A percentile compares a stretch with the other conserved stretches of the same genome.
phyloP scores from a whole-genome alignment of 768 basidiomycete genomes.

The Suillus variegatus region DNA sequence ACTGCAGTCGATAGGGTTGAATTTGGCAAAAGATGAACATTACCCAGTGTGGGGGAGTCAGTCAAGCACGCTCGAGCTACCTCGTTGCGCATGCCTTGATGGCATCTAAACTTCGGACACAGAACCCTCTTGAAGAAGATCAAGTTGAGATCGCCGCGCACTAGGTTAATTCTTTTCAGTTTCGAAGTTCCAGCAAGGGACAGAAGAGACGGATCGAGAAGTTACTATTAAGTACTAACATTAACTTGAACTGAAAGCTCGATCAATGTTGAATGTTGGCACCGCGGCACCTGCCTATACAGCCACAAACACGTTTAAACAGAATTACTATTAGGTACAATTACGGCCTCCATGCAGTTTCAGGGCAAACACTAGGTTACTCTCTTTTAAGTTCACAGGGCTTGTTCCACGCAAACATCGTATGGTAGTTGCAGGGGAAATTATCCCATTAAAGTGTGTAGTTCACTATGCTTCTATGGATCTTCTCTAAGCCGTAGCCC shows the following conservation, averaged over 20 bases:
- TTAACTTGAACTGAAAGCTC: not conserved
- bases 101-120: conserved; percentile 15
- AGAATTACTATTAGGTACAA: conserved; percentile 4
- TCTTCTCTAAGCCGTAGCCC: conserved; percentile 43
- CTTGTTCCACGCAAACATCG: conserved; percentile 5
- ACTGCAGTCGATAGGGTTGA: conserved; percentile 15
- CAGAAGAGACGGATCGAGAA: conserved; percentile 12
- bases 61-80: conserved; percentile 6
- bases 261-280: not conserved
- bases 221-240: conserved; percentile 4
- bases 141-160: conserved; percentile 28
- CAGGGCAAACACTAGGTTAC: conserved; percentile 7
- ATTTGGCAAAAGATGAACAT: conserved; percentile 15
- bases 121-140: conserved; percentile 21
- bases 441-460: conserved; percentile 15
- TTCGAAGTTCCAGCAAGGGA: conserved; percentile 14
- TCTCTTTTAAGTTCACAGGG: conserved; percentile 3
- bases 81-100: conserved; percentile 14
- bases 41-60: conserved; percentile 12
- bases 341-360: conserved; percentile 8
- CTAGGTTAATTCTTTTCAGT: conserved; percentile 24
- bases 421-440: conserved; percentile 6
- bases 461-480: conserved; percentile 32
- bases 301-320: conserved; percentile 7
- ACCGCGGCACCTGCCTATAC: conserved; percentile 3